These are phyloP conservation scores for Calendula officinalis DNA, from an alignment of 129 eudicot genomes.

Conservation along the genomic window DNA sequence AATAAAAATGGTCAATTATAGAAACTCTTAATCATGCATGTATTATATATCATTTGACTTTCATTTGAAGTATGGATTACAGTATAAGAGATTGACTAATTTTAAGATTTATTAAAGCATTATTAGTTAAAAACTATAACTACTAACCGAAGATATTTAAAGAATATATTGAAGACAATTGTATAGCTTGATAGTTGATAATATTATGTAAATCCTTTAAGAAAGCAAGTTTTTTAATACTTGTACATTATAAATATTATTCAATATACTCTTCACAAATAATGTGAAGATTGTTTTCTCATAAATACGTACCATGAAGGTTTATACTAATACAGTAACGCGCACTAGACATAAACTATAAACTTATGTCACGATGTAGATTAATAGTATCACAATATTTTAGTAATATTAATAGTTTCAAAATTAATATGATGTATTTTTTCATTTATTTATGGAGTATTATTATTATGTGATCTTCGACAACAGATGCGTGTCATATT, in stretches of 20 bases:
- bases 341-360: not conserved
- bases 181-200: too few species aligned
- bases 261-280: too few species aligned
- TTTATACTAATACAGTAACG: not conserved
- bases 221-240: too few species aligned
- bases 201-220: too few species aligned
- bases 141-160: too few species aligned
- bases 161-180: too few species aligned
- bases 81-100: slow-evolving; percentile 13
- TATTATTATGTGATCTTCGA: not conserved
- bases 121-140: too few species aligned
- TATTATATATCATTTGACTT: slow-evolving; percentile 12
- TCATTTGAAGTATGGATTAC: slow-evolving; percentile 6
- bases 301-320: too few species aligned
- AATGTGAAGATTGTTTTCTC: too few species aligned
- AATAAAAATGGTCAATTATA: too few species aligned
- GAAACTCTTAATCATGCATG: not conserved
- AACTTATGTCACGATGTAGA: not conserved
- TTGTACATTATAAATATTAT: too few species aligned
- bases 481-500: too few species aligned
- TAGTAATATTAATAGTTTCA: not conserved
- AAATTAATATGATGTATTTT: not conserved
- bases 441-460: not conserved
- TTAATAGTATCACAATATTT: not conserved
- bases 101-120: not conserved